Conservation (phyloP, 352 stramenopile species). For the Phytophthora uliginosa region DNA sequence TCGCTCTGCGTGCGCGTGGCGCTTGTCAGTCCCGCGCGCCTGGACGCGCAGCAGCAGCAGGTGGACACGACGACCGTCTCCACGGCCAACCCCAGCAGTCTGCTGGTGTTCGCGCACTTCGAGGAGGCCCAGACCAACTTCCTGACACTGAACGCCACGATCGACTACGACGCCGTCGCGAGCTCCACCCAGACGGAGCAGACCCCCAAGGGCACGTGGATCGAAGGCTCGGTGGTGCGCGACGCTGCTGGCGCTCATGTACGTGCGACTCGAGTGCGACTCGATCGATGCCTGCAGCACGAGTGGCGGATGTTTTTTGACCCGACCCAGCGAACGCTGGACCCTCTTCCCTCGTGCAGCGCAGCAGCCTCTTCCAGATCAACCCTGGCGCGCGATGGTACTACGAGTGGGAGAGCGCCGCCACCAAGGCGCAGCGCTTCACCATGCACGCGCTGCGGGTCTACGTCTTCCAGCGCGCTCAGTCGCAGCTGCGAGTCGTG, state of each 20-base stretch:
- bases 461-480: conserved; percentile 57
- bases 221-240: conserved; percentile 46
- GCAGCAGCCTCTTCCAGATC: conserved; percentile 57
- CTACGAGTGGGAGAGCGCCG: conserved; percentile 78
- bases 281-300: background rate
- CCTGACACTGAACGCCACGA: conserved; percentile 37
- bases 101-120: conserved; percentile 67
- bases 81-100: conserved; percentile 22
- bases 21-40: conserved; percentile 17
- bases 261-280: conserved; percentile 10
- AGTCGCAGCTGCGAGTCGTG: conserved; percentile 50
- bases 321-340: background rate
- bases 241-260: conserved; percentile 25
- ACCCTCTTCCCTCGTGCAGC: conserved; percentile 5
- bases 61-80: conserved; percentile 1
- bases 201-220: conserved; percentile 74
- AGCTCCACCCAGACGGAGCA: conserved; percentile 66
- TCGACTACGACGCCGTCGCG: conserved; percentile 39
- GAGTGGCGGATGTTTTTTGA: background rate
- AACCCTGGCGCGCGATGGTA: conserved; percentile 71
- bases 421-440: conserved; percentile 71
- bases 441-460: conserved; percentile 68
- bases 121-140: conserved; percentile 51
- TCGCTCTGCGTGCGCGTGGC: conserved; percentile 55
- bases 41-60: conserved; percentile 31